phyloP scores from a whole-genome alignment of 2,329 filamentous ascomycete species.

The Exophiala dermatitidis region DNA sequence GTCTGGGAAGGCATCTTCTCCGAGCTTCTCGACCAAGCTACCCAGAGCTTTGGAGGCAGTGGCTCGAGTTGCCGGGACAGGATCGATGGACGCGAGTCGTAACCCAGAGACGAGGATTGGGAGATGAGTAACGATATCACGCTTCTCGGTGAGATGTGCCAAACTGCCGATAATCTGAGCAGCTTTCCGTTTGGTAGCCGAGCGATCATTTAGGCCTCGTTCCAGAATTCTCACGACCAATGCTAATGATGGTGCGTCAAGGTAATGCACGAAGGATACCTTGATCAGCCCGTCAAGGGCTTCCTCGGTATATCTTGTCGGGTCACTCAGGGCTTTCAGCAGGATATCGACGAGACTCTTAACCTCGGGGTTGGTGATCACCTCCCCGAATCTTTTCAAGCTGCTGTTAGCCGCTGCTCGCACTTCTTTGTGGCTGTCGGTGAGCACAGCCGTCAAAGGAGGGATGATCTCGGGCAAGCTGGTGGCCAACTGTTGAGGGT shows the following conservation, averaged over 20 bases:
- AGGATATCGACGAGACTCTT: constrained; percentile 86
- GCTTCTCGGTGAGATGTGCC: constrained; percentile 92
- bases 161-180: constrained; percentile 96
- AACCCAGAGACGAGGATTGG: constrained; percentile 88
- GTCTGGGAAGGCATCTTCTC: constrained; percentile 91
- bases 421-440: constrained; percentile 98
- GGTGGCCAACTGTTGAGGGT: constrained; percentile 85
- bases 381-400: constrained; percentile 94
- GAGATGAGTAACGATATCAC: constrained; percentile 83
- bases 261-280: constrained; percentile 95
- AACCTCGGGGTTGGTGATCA: constrained; percentile 96
- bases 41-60: constrained; percentile 93
- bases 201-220: constrained; percentile 81
- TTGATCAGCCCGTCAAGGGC: constrained; percentile 92
- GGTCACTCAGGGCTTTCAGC: constrained; percentile 92
- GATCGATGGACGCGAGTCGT: constrained; percentile 83
- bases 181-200: constrained; percentile 90
- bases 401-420: constrained; percentile 86
- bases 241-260: constrained; percentile 93
- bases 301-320: constrained; percentile 93
- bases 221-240: constrained; percentile 93
- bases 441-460: constrained; percentile 84
- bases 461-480: constrained; percentile 96
- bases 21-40: constrained; percentile 94
- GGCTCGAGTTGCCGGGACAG: constrained; percentile 89